Percentiles rank a stretch among this genome's conserved stretches.
Evolutionary conservation across 768 basidiomycete genomes (phyloP).

Genomic region (Lactarius trivialis): DNA sequence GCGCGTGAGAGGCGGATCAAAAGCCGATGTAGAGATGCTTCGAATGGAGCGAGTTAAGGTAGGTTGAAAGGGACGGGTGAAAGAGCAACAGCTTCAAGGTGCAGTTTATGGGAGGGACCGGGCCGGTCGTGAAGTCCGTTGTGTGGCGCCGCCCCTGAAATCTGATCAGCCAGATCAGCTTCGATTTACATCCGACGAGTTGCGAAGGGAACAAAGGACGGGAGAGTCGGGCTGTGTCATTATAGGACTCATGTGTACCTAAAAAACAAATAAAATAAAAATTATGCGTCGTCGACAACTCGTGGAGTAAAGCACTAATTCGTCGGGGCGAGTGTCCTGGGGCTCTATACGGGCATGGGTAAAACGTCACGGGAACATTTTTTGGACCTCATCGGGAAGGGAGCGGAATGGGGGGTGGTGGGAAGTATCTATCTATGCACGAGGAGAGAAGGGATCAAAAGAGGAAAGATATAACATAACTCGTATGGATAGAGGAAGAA

Average conservation of each 20-base stretch:
- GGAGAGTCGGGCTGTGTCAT: neutral
- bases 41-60: neutral
- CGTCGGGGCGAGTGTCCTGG: neutral
- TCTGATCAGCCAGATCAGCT: neutral
- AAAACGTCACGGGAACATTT: slow-evolving; percentile 7
- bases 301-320: neutral
- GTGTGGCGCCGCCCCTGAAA: neutral
- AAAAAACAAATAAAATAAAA: slow-evolving; percentile 1
- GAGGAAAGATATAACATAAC: neutral
- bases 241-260: slow-evolving; percentile 1
- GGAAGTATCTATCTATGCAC: slow-evolving; percentile 2
- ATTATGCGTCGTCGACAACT: slow-evolving; percentile 5
- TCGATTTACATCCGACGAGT: neutral
- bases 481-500: neutral
- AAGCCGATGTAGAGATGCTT: neutral
- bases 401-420: neutral
- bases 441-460: neutral
- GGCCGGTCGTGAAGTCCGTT: slow-evolving; percentile 1
- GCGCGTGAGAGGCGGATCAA: neutral
- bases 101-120: neutral
- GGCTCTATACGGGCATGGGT: neutral
- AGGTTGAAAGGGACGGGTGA: neutral
- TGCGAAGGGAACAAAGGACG: neutral
- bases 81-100: neutral
- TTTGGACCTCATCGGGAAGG: neutral